Base-by-base conservation (phyloP, 139 green algal genomes). In the Dunaliella sp. region DNA sequence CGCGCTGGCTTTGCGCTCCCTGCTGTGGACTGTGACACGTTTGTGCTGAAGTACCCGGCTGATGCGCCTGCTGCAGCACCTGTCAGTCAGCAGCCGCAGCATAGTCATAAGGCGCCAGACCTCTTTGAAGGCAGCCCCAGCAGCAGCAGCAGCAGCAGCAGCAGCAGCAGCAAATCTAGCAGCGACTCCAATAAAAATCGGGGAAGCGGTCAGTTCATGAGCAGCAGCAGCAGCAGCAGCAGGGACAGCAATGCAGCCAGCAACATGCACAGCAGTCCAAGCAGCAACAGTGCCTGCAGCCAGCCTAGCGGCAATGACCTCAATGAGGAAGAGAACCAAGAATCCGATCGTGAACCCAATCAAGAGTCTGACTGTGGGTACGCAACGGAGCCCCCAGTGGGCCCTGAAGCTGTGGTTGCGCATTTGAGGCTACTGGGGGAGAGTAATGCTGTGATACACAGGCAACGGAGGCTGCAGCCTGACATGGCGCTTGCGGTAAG, bases 11-110 rank as follows among this genome's bases (percentile, higher is more conserved):
- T 96, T 36, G 87, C 87, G 1, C 89, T 97, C 65, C 93, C 95
- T 2, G 90, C 92, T 0, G 95, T 97, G 48, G 95, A 97, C 85
- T 84, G 94, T 21, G 94, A 97, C 89, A 75, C 76, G 3, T 77
- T 85, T 37, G 57, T 85, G 81, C 38, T 85, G n/a, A 58, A 58
- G 12, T 85, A 85, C 58, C 25, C 32, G 33, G 57, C 21, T 34
- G 57, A 30, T 21, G 31, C 38, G 25, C 16, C 38, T 28, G 7
- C 48, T 16, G 7, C 48, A 65, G n/a, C n/a, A n/a, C n/a, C n/a
- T n/a, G n/a, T n/a, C n/a, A n/a, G n/a, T n/a, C n/a, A n/a, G n/a
- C n/a, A n/a, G n/a, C n/a, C n/a, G n/a, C n/a, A n/a, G n/a, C n/a
- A n/a, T n/a, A n/a, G n/a, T n/a, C n/a, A n/a, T n/a, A n/a, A n/a